Base-by-base conservation (phyloP, 1,284 basidiomycete species). In the Ustilago trichophora region DNA sequence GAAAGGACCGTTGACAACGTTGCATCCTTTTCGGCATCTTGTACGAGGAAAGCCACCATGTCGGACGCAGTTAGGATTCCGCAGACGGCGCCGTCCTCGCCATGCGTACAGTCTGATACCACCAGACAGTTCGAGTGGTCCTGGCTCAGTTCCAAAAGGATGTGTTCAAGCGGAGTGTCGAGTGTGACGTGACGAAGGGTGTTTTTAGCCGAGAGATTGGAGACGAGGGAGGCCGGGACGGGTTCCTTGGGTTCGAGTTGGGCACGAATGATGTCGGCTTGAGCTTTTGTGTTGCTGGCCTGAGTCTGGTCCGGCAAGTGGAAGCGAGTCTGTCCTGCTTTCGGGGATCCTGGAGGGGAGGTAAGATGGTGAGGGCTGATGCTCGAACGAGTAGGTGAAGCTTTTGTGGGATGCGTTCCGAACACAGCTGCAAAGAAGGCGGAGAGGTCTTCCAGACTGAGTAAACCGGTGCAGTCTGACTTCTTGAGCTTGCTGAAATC, bases 401-500 rank as follows among this genome's bases (percentile, higher is more conserved):
- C n/a, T 27, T 53, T 56, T 5, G 48, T 40, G 10, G 19, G 32
- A n/a, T n/a, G n/a, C n/a, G n/a, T n/a, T 11, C 38, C 60, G 15
- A 70, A 70, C 10, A 65, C 51, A 15, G 57, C 27, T 13, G 60
- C 53, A 15, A 70, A 59, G 38, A 70, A 65, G 18, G 56, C 49
- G 9, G 60, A 41, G 2, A 70, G 52, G 32, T 70, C 67, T 33
- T 69, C 59, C 6, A 63, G 55, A 16, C 59, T 38, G 3, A 69
- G 55, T n/a, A 69, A 19, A 6, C 66, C 55, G 19, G 35, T 48
- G 29, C 58, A 68, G 7, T 62, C 49, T 15, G 65, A 58, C 22
- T 19, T 47, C 7, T 24, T 38, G 11, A 62, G 45, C 33, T 68
- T 68, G 32, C 11, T 22, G 9, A 13, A 34, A 12, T 16, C 18